Base-by-base conservation (phyloP, 192 early-diverging fungal genomes). In the Rhizoclosmatium sp. region DNA sequence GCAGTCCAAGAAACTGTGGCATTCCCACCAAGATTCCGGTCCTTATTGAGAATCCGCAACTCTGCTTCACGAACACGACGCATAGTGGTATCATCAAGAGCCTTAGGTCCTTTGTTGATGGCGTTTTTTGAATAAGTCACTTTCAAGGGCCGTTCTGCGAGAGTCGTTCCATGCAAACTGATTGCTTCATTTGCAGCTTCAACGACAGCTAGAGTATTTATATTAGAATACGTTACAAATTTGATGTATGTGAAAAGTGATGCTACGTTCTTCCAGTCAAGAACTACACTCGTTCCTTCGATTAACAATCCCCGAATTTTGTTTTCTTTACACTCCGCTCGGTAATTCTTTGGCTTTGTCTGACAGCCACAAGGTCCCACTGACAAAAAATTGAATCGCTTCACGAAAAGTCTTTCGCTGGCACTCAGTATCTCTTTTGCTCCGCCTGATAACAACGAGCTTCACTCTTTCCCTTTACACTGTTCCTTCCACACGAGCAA, bases 81-180 rank as follows among this genome's bases (percentile, higher is more conserved):
- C 83, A 90, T 85, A 19, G 89, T 85, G 4, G 77, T 79, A 73
- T 89, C 86, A 73, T 87, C 84, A 9, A 72, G 76, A 58, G 82
- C 82, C 45, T 83, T 82, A 40, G 85, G 82, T 5, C 83, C 79
- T 64, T 94, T 94, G 71, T 91, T 93, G 67, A 94, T 94, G 0
- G 92, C 87, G 72, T 93, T 93, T 78, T 93, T 94, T 5, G 92
- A 92, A 74, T 89, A 91, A 60, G 93, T 93, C 5, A 94, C 92
- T 76, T 87, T 89, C 41, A 75, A 66, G 14, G 89, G 83, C 14
- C 91, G 77, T 51, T 93, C 93, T 0, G 86, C 89, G 45, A 94
- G 58, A 69, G 90, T 72, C 60, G 85, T 81, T 3, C 93, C 93
- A 71, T 91, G 92, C 84, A 93, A 87, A 65, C 80, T 75, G 78